Percentiles rank a stretch among this genome's conserved stretches.
These are phyloP conservation scores for Agrocybe chaxingu DNA, from an alignment of 768 basidiomycete genomes.

Conservation along the genomic window DNA sequence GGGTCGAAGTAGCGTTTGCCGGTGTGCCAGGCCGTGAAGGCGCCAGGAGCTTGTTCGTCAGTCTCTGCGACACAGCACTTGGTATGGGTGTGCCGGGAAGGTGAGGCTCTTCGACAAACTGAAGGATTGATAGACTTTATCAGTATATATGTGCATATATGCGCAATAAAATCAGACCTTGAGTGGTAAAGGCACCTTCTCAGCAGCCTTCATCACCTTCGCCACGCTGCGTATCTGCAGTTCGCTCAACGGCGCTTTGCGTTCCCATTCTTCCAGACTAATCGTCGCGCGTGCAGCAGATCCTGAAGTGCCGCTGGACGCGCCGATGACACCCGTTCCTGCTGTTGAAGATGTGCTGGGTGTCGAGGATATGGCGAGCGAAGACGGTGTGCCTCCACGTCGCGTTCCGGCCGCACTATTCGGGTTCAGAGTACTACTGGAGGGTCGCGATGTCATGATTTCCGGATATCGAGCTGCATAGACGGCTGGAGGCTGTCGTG, in stretches of 20 bases:
- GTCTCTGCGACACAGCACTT: too few species aligned
- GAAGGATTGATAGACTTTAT: neutral
- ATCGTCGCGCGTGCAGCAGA: slow-evolving; percentile 27
- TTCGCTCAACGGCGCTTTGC: slow-evolving; percentile 73
- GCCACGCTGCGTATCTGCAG: slow-evolving; percentile 64
- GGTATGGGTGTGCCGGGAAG: slow-evolving; percentile 14
- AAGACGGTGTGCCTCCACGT: too few species aligned
- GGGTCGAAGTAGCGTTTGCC: slow-evolving; percentile 28
- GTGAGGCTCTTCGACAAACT: slow-evolving; percentile 16
- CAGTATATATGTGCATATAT: neutral
- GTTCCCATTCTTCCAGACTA: slow-evolving; percentile 90
- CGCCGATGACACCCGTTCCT: too few species aligned
- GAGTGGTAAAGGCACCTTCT: slow-evolving; percentile 60
- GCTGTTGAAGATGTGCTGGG: too few species aligned
- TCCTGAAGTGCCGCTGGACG: slow-evolving; percentile 4
- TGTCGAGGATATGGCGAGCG: too few species aligned
- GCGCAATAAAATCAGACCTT: slow-evolving; percentile 50
- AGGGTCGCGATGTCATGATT: too few species aligned
- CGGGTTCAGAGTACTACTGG: too few species aligned
- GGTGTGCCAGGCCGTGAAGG: slow-evolving; percentile 16
- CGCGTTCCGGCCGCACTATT: too few species aligned
- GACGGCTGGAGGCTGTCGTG: too few species aligned
- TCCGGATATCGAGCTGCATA: too few species aligned
- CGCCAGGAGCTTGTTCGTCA: slow-evolving; percentile 1
- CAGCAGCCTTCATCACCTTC: slow-evolving; percentile 57